phyloP scores from a whole-genome alignment of 2,329 filamentous ascomycete species.

The Fusarium anguioides region DNA sequence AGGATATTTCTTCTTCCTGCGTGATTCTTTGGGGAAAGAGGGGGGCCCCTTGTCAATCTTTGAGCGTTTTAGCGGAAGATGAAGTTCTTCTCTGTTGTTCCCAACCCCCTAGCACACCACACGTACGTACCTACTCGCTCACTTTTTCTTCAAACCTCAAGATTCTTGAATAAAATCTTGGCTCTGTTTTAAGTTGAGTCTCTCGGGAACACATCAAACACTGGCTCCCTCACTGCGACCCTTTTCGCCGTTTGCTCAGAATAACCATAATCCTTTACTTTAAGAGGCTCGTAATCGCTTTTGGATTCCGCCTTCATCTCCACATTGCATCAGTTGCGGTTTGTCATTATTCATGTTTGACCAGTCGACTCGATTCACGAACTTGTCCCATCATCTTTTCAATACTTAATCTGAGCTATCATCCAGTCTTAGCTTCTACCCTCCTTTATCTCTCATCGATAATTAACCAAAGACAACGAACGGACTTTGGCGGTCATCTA shows the following conservation, averaged over 20 bases:
- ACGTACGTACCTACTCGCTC: not conserved
- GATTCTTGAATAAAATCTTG: conserved; percentile 13
- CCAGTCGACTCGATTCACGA: not conserved
- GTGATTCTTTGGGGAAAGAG: conserved; percentile 33
- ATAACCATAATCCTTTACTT: conserved; percentile 3
- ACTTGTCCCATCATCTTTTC: conserved; percentile 2
- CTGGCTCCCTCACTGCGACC: not conserved
- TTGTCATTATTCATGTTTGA: conserved; percentile 13
- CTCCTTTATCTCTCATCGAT: not conserved
- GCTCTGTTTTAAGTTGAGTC: not conserved
- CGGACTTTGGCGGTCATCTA: conserved; percentile 11
- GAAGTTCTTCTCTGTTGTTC: not conserved
- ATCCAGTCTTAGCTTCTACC: not conserved
- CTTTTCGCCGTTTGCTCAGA: not conserved
- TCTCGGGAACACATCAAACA: not conserved
- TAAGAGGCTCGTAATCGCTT: conserved; percentile 21
- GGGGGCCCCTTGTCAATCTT: conserved; percentile 1
- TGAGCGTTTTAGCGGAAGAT: conserved; percentile 20
- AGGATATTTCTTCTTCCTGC: conserved; percentile 12
- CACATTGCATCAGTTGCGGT: conserved; percentile 10
- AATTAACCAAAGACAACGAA: not conserved
- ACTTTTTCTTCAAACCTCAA: conserved; percentile 28
- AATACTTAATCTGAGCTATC: not conserved
- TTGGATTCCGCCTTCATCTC: conserved; percentile 1
- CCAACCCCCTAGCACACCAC: conserved; percentile 25